A percentile compares a stretch with the other conserved stretches of the same genome.
Evolutionary conservation across 371 early-diverging fungal genomes (phyloP).

Genomic region (Rhizomucor miehei): DNA sequence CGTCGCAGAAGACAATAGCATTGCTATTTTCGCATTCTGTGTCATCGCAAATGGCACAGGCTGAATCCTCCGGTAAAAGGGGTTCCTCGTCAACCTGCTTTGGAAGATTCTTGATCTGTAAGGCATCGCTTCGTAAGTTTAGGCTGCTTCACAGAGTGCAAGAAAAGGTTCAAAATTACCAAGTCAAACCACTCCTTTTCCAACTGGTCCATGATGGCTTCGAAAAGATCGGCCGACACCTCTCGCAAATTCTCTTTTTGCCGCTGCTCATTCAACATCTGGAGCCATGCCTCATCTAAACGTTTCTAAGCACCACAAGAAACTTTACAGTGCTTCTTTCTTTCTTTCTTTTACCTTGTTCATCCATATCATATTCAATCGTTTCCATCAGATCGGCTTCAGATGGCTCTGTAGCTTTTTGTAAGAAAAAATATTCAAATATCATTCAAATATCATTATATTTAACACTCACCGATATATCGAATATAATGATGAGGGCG

Average conservation of each 20-base stretch:
- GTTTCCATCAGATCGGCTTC: conserved; percentile 77
- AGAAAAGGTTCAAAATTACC: conserved; percentile 38
- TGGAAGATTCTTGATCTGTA: conserved; percentile 42
- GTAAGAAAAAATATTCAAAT: conserved; percentile 3
- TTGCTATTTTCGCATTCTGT: conserved; percentile 96
- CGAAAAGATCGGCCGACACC: conserved; percentile 69
- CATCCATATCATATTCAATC: conserved; percentile 98
- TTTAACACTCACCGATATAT: conserved; percentile 37
- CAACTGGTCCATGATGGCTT: conserved; percentile 84
- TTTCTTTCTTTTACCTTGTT: conserved; percentile 68
- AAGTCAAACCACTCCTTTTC: conserved; percentile 98
- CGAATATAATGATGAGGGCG: conserved; percentile 62
- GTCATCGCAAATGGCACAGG: conserved; percentile 94
- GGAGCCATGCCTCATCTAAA: conserved; percentile 77
- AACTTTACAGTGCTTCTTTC: neutral
- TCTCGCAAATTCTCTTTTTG: conserved; percentile 51
- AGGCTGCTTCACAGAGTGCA: neutral
- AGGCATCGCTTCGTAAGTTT: neutral
- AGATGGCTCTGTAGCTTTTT: conserved; percentile 65
- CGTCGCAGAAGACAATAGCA: conserved; percentile 99
- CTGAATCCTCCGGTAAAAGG: conserved; percentile 70
- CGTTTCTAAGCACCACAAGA: neutral
- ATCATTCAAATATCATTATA: neutral
- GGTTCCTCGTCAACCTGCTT: conserved; percentile 33
- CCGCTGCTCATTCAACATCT: conserved; percentile 65